These are phyloP conservation scores for Cryptosporidium sp. DNA, from an alignment of 169 alveolate species.

Conservation along the genomic window DNA sequence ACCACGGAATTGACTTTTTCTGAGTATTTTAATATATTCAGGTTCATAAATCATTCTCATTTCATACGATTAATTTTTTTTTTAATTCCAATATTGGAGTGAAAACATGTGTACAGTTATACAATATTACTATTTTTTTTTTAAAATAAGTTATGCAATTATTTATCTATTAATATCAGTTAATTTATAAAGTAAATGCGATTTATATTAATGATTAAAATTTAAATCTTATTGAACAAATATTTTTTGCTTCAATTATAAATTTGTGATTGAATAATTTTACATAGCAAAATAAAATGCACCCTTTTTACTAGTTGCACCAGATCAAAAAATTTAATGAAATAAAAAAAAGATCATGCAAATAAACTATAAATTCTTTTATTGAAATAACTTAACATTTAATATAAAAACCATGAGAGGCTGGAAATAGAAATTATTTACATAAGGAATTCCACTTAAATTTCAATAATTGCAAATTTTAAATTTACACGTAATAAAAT, in stretches of 20 bases:
- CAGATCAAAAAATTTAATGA: background rate
- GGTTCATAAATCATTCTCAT: conserved; percentile 27
- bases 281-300: background rate
- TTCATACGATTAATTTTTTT: background rate
- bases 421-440: background rate
- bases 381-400: background rate
- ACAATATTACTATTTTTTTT: no score
- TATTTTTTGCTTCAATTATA: no score
- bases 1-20: conserved; percentile 12
- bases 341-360: background rate
- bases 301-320: conserved; percentile 5
- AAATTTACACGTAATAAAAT: conserved; percentile 15
- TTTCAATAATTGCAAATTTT: background rate
- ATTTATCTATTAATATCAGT: background rate
- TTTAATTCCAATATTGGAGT: background rate
- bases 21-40: conserved; percentile 34
- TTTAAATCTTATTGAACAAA: background rate
- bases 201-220: background rate
- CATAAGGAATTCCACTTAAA: background rate
- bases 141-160: background rate
- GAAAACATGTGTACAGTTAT: background rate
- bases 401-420: no score
- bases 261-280: background rate
- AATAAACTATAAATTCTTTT: background rate
- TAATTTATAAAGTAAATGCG: background rate